Base-by-base conservation (phyloP, 2,329 filamentous ascomycete genomes). In the Myriosclerotinia curreyana region DNA sequence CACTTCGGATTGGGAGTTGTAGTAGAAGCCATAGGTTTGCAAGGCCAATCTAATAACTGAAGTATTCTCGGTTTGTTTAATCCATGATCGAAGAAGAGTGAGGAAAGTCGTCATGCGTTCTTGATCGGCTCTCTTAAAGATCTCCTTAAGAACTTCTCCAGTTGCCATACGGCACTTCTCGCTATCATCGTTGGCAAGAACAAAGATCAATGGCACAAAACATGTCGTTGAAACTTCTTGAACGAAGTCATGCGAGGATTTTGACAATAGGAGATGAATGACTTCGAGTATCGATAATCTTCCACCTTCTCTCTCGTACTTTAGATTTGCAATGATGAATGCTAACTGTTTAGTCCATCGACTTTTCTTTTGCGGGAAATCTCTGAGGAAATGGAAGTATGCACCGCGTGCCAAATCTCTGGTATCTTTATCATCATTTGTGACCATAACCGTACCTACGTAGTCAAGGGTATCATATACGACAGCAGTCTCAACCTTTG, bases 381-480 rank as follows among this genome's bases (percentile, higher is more conserved):
- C 92, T 69, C 93, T 86, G 64, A 99, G 80, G 78, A 99, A 99
- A 70, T 97, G 92, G 76, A 96, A 89, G 76, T 96, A 99, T 17
- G 92, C 89, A 25, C 92, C 92, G 64, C 95, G 84, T 17, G 94
- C 93, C 46, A 96, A 81, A 74, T 97, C 92, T 60, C 95, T 86
- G 2, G 94, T 94, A 68, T 90, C 87, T 70, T 90, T 89, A 70
- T 96, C 93, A 67, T 96, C 91, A 74, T 98, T 98, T 52, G 90
- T 96, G 64, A 99, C 90, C 93, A 98, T 98, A 75, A 97, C 89
- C 4, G 85, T 88, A 54, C 92, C 91, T 38, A 96, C 88, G 71
- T 92, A 88, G 74, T 99, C 95, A 68, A 97, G 84, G 11, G 90
- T 88, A 73, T 98, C 94, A 74, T 99, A 99, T 38, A 99, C 87